These are phyloP conservation scores for Aspergillus flavus DNA, from an alignment of 2,329 filamentous ascomycete species.

Conservation along the genomic window DNA sequence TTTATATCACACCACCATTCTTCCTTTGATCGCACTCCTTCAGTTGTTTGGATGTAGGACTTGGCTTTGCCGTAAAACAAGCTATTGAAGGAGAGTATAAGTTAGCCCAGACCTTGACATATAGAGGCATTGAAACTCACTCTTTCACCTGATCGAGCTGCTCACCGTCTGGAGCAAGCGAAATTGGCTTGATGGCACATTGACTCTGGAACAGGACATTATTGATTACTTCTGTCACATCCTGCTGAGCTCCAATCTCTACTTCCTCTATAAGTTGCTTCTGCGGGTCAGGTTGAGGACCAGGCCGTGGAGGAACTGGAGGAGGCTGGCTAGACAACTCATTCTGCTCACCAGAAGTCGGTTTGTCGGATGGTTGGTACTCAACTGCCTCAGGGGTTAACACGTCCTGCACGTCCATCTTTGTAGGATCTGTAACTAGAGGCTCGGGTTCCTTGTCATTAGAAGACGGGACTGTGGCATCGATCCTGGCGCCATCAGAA, in stretches of 20 bases:
- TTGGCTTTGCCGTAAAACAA: slow-evolving; percentile 54
- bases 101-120: slow-evolving; percentile 11
- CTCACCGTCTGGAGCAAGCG: slow-evolving; percentile 67
- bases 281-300: slow-evolving; percentile 35
- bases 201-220: slow-evolving; percentile 90
- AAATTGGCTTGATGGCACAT: slow-evolving; percentile 77
- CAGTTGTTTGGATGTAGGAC: slow-evolving; percentile 50
- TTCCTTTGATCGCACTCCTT: slow-evolving; percentile 52
- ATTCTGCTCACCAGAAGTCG: slow-evolving; percentile 20
- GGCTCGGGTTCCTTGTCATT: slow-evolving; percentile 46
- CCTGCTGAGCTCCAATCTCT: slow-evolving; percentile 75
- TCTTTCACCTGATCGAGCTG: slow-evolving; percentile 81
- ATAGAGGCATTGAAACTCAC: slow-evolving; percentile 34
- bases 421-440: slow-evolving; percentile 20
- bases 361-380: slow-evolving; percentile 10
- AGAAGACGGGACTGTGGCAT: slow-evolving; percentile 19
- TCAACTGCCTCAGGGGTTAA: slow-evolving; percentile 14
- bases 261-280: slow-evolving; percentile 52
- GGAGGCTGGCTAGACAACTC: slow-evolving; percentile 54
- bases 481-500: slow-evolving; percentile 27
- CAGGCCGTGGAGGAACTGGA: slow-evolving; percentile 60
- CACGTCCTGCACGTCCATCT: slow-evolving; percentile 26
- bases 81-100: slow-evolving; percentile 31
- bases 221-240: slow-evolving; percentile 93
- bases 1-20: slow-evolving; percentile 66